These are phyloP conservation scores for Diaporthe sp. DNA, from an alignment of 2,329 filamentous ascomycete genomes.

Conservation along the genomic window DNA sequence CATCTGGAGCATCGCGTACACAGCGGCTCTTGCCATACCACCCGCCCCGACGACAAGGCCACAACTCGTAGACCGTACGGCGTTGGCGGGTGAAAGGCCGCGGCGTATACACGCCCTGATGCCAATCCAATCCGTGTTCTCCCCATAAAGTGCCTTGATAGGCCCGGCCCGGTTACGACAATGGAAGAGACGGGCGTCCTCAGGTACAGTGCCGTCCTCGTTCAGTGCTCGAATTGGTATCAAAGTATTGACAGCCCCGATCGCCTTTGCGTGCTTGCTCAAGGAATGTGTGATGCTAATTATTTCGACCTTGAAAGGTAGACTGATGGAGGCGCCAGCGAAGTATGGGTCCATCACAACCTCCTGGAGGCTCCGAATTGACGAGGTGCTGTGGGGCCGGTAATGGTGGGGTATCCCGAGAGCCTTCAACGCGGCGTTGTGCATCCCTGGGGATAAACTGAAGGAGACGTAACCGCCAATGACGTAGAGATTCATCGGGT, in stretches of 20 bases:
- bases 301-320: constrained; percentile 83
- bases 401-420: constrained; percentile 80
- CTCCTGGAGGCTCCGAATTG: constrained; percentile 73
- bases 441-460: constrained; percentile 84
- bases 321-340: constrained; percentile 78
- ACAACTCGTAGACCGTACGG: constrained; percentile 67
- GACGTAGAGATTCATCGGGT: constrained; percentile 80
- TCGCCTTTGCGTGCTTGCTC: constrained; percentile 80
- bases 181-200: constrained; percentile 65
- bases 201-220: constrained; percentile 69
- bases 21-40: constrained; percentile 83
- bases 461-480: constrained; percentile 81
- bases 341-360: constrained; percentile 77
- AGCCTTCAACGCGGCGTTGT: constrained; percentile 76
- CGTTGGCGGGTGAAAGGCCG: constrained; percentile 80
- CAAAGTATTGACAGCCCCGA: constrained; percentile 83
- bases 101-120: constrained; percentile 80
- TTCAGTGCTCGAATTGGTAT: constrained; percentile 76
- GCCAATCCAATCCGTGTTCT: constrained; percentile 88
- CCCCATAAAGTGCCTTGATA: constrained; percentile 79
- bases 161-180: constrained; percentile 75
- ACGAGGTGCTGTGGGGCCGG: constrained; percentile 72
- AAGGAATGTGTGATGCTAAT: constrained; percentile 78
- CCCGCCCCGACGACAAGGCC: constrained; percentile 76
- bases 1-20: constrained; percentile 84